Base-by-base conservation (phyloP, 2,329 filamentous ascomycete genomes). In the Coniochaeta prunicola region DNA sequence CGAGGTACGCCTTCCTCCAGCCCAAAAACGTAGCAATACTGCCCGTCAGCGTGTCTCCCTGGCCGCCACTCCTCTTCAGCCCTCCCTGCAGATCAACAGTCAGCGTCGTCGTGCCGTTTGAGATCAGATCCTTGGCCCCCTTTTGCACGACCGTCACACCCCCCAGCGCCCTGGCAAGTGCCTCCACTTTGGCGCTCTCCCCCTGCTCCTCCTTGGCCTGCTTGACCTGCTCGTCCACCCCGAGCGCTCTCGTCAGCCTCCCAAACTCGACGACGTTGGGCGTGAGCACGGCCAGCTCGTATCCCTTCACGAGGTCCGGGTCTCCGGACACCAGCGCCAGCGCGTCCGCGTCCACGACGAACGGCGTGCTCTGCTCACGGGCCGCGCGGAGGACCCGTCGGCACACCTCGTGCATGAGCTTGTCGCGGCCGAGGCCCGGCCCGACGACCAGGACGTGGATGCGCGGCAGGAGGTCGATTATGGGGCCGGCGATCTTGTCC, bases 251-350 rank as follows among this genome's bases (percentile, higher is more conserved):
- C 60, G 91, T 92, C 45, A 99, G 73, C 13, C 92, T 80, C 1
- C 83, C 86, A 69, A 97, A 97, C 72, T 99, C 94, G 4, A 96
- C 91, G 0, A 97, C 89, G 64, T 99, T 99, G 1, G 94, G 94
- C 45, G 94, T 99, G 59, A 99, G 76, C 57, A 99, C 91, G 57
- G 91, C 96, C 61, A 90, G 84, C 53, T 80, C 81, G 76, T 93
- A 97, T 0, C 92, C 92, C 24, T 84, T 81, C 1, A 99, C 84
- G 0, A 97, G 76, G 34, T 86, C 86, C 0, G 92, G 92, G 56
- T 87, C 77, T 31, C 83, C 86, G 67, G 91, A 87, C 13, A 96
- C 88, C 1, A 97, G 75, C 61, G 85, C 84, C 28, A 99, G 76
- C 0, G 91, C 93, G 72, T 99, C 94, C 0, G 94, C 94, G 69